Conservation (phyloP, 495 filamentous ascomycete genomes). For the Trichocladium antarcticum region DNA sequence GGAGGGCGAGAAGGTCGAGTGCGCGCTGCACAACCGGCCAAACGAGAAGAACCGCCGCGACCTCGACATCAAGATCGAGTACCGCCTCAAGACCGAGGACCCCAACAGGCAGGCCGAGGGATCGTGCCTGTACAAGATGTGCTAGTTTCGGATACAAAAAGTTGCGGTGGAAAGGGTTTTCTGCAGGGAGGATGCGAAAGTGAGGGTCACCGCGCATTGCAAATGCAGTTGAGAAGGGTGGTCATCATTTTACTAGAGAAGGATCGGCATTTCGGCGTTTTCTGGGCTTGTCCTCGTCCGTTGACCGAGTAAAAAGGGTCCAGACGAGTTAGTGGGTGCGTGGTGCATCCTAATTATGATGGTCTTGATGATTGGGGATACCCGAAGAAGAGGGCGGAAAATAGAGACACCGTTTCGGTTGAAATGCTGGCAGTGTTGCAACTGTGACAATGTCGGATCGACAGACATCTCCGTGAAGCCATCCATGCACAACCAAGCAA, state of each 20-base stretch:
- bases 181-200: background rate
- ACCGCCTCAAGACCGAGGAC: slow-evolving; percentile 68
- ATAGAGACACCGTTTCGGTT: background rate
- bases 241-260: background rate
- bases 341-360: background rate
- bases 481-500: no score
- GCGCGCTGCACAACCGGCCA: slow-evolving; percentile 67
- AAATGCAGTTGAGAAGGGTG: background rate
- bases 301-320: background rate
- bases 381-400: slow-evolving; percentile 3
- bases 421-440: background rate
- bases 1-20: slow-evolving; percentile 60
- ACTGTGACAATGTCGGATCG: no score
- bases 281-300: background rate
- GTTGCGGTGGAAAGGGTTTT: background rate
- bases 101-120: slow-evolving; percentile 55
- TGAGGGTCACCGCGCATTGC: background rate
- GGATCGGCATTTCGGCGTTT: background rate
- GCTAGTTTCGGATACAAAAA: slow-evolving; percentile 18
- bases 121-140: slow-evolving; percentile 83
- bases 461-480: no score
- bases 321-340: background rate
- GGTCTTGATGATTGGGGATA: slow-evolving; percentile 10
- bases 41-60: slow-evolving; percentile 92
- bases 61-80: slow-evolving; percentile 80